Evolutionary conservation across 2,329 filamentous ascomycete species (phyloP).

Genomic region (Macrophomina tecta): DNA sequence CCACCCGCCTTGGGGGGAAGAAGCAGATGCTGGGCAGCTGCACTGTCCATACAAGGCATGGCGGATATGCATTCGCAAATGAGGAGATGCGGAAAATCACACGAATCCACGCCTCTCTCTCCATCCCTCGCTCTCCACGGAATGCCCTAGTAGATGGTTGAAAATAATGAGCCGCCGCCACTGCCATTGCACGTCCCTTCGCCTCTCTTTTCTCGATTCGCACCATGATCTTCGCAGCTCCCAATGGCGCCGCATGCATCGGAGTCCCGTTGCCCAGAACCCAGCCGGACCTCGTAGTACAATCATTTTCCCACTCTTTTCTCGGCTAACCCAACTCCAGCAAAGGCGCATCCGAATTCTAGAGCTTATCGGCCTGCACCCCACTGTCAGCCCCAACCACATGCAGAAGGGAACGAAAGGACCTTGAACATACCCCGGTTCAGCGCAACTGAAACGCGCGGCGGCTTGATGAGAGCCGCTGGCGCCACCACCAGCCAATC

Average conservation of each 20-base stretch:
- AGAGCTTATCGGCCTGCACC: background rate
- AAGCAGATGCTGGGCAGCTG: background rate
- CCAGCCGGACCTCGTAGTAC: background rate
- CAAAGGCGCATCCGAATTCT: background rate
- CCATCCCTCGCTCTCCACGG: background rate
- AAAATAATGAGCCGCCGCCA: background rate
- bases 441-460: conserved; percentile 14
- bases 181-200: no score
- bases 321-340: background rate
- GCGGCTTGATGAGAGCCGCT: conserved; percentile 16
- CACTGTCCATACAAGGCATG: background rate
- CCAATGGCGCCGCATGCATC: background rate
- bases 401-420: no score
- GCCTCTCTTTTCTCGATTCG: background rate
- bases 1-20: background rate
- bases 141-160: background rate
- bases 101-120: background rate
- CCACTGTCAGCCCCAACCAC: background rate
- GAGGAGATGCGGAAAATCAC: conserved; percentile 1
- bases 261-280: background rate
- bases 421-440: background rate
- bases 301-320: background rate
- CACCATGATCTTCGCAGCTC: background rate
- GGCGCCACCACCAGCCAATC: background rate
- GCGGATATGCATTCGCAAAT: conserved; percentile 6